A percentile compares a stretch with the other conserved stretches of the same genome.
Conservation (phyloP, 345 rosid genomes). For the Salix suchowensis region DNA sequence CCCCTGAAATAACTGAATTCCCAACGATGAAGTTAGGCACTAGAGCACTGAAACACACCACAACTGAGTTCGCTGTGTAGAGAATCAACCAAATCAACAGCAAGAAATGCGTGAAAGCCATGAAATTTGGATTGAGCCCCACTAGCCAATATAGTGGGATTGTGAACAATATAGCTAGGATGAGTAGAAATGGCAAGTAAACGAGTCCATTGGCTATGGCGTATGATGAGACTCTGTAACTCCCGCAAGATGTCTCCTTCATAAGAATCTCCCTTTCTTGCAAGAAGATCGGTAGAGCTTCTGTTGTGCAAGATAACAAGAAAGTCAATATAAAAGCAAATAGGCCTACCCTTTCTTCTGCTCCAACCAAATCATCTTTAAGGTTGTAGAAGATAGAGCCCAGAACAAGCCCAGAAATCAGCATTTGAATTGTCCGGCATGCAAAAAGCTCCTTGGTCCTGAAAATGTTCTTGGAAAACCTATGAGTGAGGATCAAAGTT, state of each 20-base stretch:
- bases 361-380: conserved; percentile 55
- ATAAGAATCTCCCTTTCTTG: conserved; percentile 91
- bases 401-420: conserved; percentile 72
- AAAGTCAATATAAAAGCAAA: conserved; percentile 88
- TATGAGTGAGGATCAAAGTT: conserved; percentile 64
- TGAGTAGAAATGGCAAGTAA: conserved; percentile 86
- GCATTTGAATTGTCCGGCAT: conserved; percentile 76
- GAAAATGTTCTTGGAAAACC: conserved; percentile 88
- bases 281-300: conserved; percentile 82
- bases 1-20: conserved; percentile 83
- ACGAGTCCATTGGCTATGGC: conserved; percentile 81
- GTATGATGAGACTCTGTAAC: conserved; percentile 88
- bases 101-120: conserved; percentile 68
- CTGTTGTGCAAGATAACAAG: conserved; percentile 75
- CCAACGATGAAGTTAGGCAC: conserved; percentile 92
- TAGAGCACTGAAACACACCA: conserved; percentile 85
- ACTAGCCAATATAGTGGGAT: conserved; percentile 83
- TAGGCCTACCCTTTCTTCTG: conserved; percentile 80
- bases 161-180: conserved; percentile 65
- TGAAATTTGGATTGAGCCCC: conserved; percentile 61
- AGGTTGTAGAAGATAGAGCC: conserved; percentile 78
- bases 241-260: conserved; percentile 80
- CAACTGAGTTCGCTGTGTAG: conserved; percentile 92
- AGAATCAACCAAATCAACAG: conserved; percentile 88
- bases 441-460: conserved; percentile 84